Evolutionary conservation across 2,329 filamentous ascomycete genomes (phyloP), one percentile per base, ranked within the genome.

Genomic region (Metarhizium anisopliae): DNA sequence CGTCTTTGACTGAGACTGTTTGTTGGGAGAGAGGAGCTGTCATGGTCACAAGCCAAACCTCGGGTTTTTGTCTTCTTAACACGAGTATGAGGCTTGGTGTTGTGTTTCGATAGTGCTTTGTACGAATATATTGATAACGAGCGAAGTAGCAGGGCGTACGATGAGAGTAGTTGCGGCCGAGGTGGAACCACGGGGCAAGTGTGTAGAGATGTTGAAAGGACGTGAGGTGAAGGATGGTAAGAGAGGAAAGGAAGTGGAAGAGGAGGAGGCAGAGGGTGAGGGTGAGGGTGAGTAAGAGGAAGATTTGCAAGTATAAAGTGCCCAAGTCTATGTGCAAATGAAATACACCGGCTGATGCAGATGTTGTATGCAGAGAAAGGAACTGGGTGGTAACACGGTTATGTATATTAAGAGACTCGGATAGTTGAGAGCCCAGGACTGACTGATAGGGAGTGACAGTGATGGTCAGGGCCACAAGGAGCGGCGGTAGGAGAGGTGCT

Each of bases 21-120:
- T 74, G 74, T 62, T 74, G 72, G 56, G 72, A 67, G 59, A 75
- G 67, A 60, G 77, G 70, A 60, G 77, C 76, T 56, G 78, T 80
- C 79, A 82, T 81, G 51, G 56, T 67, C 50, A 35, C 20, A 29
- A 29, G 47, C 45, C 45, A 14, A 13, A n/a, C 20, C 10, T 49
- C 25, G 20, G 10, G 10, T 29, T 14, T 16, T 30, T 16, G 13
- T 40, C 38, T 40, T 40, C 38, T 40, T 11, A 40, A 40, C 38
- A 14, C 38, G 8, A 11, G 13, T 16, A 6, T 3, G 38, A 40
- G 11, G 13, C 13, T 2, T 13, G n/a, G 10, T 40, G 13, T 11
- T 16, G 38, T 16, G 14, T 16, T 40, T 40, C 38, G 38, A 40
- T 16, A 40, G 38, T 16, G 38, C 38, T 40, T 40, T 40, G 38